Evolutionary conservation across 371 early-diverging fungal species (phyloP).

Genomic region (Mucor saturninus): DNA sequence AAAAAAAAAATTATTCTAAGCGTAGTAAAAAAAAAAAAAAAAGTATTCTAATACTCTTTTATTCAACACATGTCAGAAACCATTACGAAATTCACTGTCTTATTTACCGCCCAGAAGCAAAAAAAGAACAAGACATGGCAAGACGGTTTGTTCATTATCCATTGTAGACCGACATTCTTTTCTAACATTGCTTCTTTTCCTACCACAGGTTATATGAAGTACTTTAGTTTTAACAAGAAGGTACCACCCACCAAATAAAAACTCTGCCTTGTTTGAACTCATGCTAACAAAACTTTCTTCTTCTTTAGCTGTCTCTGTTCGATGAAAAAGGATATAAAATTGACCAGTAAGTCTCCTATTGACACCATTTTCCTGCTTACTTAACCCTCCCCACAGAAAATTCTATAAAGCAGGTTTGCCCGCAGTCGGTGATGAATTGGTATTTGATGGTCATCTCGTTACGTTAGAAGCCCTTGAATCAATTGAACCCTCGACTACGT

Average conservation of each 20-base stretch:
- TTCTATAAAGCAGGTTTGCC: slow-evolving; percentile 51
- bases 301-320: slow-evolving; percentile 39
- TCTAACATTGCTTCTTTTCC: no score
- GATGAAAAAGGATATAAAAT: slow-evolving; percentile 58
- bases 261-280: no score
- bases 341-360: slow-evolving; percentile 35
- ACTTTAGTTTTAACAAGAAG: slow-evolving; percentile 48
- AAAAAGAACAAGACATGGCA: slow-evolving; percentile 72
- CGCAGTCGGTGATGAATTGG: slow-evolving; percentile 60
- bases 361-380: background rate
- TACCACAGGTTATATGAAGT: slow-evolving; percentile 46
- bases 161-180: background rate
- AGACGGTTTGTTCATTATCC: slow-evolving; percentile 45
- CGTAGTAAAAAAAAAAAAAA: background rate
- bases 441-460: slow-evolving; percentile 65
- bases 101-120: slow-evolving; percentile 63
- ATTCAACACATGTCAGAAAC: slow-evolving; percentile 33
- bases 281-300: no score
- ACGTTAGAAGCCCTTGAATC: slow-evolving; percentile 48
- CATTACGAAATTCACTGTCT: slow-evolving; percentile 32
- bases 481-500: background rate
- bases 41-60: slow-evolving; percentile 5
- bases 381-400: slow-evolving; percentile 28
- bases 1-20: background rate
- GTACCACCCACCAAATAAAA: slow-evolving; percentile 18